Conservation (phyloP, 768 basidiomycete species). For the Naganishia friedmannii region DNA sequence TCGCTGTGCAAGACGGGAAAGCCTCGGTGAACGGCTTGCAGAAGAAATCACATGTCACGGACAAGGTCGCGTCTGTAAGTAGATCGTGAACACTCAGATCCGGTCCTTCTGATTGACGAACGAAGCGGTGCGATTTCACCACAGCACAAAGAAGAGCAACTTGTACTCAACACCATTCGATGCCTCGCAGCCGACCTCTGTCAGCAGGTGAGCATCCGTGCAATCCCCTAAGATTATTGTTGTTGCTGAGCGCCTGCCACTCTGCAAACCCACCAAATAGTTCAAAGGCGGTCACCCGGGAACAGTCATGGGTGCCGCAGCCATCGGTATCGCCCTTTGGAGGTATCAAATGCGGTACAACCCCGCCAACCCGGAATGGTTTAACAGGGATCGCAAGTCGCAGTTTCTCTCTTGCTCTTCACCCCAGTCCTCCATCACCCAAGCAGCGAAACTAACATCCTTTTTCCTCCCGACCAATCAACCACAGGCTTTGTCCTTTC, state of each 20-base stretch:
- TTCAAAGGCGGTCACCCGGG: conserved; percentile 52
- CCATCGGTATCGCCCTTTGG: conserved; percentile 50
- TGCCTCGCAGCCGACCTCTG: conserved; percentile 48
- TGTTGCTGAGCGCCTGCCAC: too few relatives aligned
- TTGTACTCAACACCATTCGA: conserved; percentile 49
- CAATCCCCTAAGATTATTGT: too few relatives aligned
- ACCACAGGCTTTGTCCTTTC: conserved; percentile 31
- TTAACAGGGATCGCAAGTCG: conserved; percentile 42
- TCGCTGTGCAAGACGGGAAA: neutral
- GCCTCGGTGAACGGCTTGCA: neutral
- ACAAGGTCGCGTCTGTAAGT: conserved; percentile 35
- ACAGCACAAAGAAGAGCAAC: conserved; percentile 36
- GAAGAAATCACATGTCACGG: conserved; percentile 27
- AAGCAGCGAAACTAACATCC: neutral
- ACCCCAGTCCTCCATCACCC: too few relatives aligned
- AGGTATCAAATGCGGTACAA: conserved; percentile 50
- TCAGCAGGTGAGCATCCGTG: conserved; percentile 31
- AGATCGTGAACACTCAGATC: neutral
- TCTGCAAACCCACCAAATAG: neutral
- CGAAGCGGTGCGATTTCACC: too few relatives aligned
- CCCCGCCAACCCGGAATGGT: conserved; percentile 51
- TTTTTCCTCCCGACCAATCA: neutral
- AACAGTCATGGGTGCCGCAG: conserved; percentile 52
- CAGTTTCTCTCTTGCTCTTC: neutral
- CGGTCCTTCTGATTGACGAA: too few relatives aligned